Conservation (phyloP, 176 grass and related monocot species). For the Musa acuminata region DNA sequence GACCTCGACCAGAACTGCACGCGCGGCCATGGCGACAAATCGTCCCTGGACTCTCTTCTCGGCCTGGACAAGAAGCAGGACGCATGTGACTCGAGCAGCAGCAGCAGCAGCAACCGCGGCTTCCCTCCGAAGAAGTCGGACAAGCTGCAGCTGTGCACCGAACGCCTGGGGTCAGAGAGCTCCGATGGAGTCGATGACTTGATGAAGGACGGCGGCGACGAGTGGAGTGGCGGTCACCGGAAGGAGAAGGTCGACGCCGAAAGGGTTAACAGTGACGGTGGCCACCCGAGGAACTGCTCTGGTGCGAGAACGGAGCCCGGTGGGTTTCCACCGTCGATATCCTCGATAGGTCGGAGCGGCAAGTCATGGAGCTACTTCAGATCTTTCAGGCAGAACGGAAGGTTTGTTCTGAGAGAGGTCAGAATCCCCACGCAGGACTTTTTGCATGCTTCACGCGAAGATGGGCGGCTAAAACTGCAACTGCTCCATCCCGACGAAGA, state of each 20-base stretch:
- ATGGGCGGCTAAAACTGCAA: conserved; percentile 60
- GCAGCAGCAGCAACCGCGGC: too few relatives aligned
- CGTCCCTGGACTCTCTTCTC: neutral
- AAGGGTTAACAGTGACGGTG: neutral
- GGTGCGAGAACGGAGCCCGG: conserved; percentile 25
- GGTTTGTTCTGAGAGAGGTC: conserved; percentile 61
- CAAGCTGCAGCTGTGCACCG: conserved; percentile 18
- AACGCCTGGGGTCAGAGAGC: conserved; percentile 38
- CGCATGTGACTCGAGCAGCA: too few relatives aligned
- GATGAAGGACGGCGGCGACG: conserved; percentile 19
- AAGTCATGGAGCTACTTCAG: conserved; percentile 46
- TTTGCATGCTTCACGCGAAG: conserved; percentile 42
- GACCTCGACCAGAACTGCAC: neutral
- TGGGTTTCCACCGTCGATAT: conserved; percentile 57
- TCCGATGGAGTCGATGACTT: conserved; percentile 31
- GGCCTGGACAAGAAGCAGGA: neutral
- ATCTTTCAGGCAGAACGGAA: conserved; percentile 36
- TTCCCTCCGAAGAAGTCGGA: neutral
- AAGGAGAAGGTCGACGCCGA: neutral
- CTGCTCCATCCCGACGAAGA: conserved; percentile 36
- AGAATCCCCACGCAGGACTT: conserved; percentile 46
- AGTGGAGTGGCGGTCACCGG: neutral
- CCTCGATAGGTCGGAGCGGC: conserved; percentile 40
- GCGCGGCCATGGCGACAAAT: neutral
- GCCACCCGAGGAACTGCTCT: neutral